phyloP scores from a whole-genome alignment of 2,329 filamentous ascomycete species.

The Teratosphaeria pseudoeucalypti region DNA sequence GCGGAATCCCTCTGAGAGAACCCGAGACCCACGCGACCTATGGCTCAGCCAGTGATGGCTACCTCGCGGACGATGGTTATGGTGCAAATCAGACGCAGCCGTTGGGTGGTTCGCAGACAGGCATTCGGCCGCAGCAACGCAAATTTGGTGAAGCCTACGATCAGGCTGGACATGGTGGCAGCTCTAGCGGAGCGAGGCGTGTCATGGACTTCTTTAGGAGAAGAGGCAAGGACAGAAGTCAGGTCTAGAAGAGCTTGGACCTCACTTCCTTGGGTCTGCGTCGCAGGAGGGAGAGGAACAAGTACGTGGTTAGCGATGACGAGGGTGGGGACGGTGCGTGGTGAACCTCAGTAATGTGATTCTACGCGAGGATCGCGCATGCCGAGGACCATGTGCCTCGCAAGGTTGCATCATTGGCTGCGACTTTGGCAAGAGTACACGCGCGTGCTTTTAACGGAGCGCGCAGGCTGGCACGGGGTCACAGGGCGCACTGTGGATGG shows the following conservation, averaged over 20 bases:
- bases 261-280: not conserved
- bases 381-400: not conserved
- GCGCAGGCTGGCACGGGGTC: not conserved
- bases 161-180: slow-evolving; percentile 59
- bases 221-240: slow-evolving; percentile 53
- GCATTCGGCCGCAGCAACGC: slow-evolving; percentile 64
- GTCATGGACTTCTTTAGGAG: slow-evolving; percentile 98
- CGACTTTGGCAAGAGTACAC: not conserved
- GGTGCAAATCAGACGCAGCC: slow-evolving; percentile 24
- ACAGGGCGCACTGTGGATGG: not conserved
- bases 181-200: slow-evolving; percentile 74
- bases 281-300: not conserved
- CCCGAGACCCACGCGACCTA: slow-evolving; percentile 17
- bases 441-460: not conserved
- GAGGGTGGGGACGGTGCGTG: not conserved
- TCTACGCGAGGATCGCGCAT: not conserved
- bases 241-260: slow-evolving; percentile 2
- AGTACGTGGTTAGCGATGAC: not conserved
- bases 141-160: slow-evolving; percentile 81
- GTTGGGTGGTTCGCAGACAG: slow-evolving; percentile 29
- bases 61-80: slow-evolving; percentile 17
- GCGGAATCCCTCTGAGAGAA: not conserved
- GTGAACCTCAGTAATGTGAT: not conserved
- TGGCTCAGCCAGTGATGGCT: not conserved
- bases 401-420: not conserved